Evolutionary conservation across 2,329 filamentous ascomycete species (phyloP), one percentile per base, ranked within the genome.

Genomic region (Xylaria sp.): DNA sequence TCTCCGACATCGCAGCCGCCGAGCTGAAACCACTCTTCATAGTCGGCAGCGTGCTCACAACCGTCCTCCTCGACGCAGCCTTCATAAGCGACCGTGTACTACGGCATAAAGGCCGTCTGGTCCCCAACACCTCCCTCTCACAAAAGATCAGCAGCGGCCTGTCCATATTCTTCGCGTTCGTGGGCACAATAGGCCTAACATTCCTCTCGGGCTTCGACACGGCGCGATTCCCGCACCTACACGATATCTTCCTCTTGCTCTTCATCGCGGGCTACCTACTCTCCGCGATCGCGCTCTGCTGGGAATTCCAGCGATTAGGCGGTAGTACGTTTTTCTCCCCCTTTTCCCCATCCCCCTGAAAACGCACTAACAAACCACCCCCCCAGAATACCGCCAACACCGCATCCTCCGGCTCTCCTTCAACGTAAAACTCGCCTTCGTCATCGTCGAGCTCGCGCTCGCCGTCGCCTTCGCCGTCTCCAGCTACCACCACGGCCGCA

Each of bases 241-340:
- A 99, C 72, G 80, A 91, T 69, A 78, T 85, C 1, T 96, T 96
- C 75, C 76, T 99, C 42, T 75, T 83, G 0, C 75, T 97, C 55
- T 99, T 99, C 74, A 91, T 97, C 72, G 85, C 75, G 11, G 94
- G 91, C 39, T 97, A 96, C 73, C 78, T 97, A 57, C 71, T 96
- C 57, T 91, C 87, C 3, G 92, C 93, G 58, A 82, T 97, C 66
- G 93, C 92, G 74, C 89, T 93, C 65, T 97, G 92, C 78, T 86
- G 85, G 77, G 92, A 97, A 73, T 97, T 96, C 73, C 88, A 94
- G 69, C 86, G 90, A 2, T 81, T 97, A 1, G 91, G 92, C 30
- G 85, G 88, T 56, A 87, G 83, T 84, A 74, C 57, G 81, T 76
- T 19, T 3, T 13, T 39, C 13, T 50, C 46, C 53, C 57, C 9